Base-by-base conservation (phyloP, 1,139 yeast genomes). In the Diutina mesorugosa region DNA sequence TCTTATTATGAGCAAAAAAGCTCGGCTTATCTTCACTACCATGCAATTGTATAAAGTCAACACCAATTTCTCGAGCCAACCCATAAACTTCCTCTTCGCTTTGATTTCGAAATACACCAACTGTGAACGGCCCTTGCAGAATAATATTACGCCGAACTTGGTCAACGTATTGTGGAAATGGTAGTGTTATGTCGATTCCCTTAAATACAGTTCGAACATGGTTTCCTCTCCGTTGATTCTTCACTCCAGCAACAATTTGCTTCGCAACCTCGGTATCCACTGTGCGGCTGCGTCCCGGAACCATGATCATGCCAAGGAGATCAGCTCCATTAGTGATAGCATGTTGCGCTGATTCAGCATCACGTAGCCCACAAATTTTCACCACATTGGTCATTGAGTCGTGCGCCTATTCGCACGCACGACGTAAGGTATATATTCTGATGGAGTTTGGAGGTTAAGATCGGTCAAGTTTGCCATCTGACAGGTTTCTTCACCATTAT, bases 41-140 rank as follows among this genome's bases (percentile, higher is more conserved):
- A 68, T 93, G 99, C 10, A 93, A 71, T 67, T 93, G 99, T 0
- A 93, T 87, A 45, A 90, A 74, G 69, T 91, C 98, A 14, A 90
- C 67, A 0, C 73, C 72, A 30, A 85, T 69, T 9, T 76, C 77
- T 0, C 71, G 65, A 6, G 83, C 82, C 0, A 77, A 65, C 9
- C 64, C 60, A 46, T 76, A 67, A 0, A 91, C 86, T 21, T 85
- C 86, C 2, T 80, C 84, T 1, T 85, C 64, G 0, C 84, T 66
- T 68, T 91, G 98, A 67, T 93, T 90, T 59, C 93, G 76, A 70
- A 93, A 90, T 2, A 93, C 99, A 0, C 98, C 99, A 2, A 90
- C 97, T 2, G 87, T 68, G 62, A 74, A 79, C 0, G 96, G 96
- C 0, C 91, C 88, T 58, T 79, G 74, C 53, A 70, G 72, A 2